Conservation (phyloP, 2,329 filamentous ascomycete genomes). For the Aspergillus brunneoviolaceus region DNA sequence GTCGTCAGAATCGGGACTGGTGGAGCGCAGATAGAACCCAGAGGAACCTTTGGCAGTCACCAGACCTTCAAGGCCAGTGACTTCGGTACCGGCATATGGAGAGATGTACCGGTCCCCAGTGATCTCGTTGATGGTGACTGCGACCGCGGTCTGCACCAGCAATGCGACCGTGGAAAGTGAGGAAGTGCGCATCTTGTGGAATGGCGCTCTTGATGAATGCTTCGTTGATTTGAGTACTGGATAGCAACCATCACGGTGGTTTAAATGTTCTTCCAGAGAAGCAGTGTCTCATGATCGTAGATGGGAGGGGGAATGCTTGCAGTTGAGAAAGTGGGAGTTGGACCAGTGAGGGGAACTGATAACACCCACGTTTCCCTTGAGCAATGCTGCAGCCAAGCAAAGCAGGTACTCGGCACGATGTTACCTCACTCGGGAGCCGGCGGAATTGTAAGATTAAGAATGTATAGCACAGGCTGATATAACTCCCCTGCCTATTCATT, state of each 20-base stretch:
- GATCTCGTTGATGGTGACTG: constrained; percentile 60
- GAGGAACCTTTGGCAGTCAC: constrained; percentile 62
- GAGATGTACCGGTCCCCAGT: constrained; percentile 67
- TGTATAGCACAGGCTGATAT: not conserved
- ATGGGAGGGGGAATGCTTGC: not conserved
- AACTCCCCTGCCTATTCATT: not conserved
- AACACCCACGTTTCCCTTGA: not conserved
- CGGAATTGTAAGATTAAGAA: not conserved
- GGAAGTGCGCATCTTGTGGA: constrained; percentile 9
- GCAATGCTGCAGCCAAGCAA: constrained; percentile 1
- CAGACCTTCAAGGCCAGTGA: constrained; percentile 62
- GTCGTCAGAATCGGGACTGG: constrained; percentile 54
- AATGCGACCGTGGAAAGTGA: constrained; percentile 3
- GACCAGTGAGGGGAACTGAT: not conserved
- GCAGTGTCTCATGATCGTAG: not conserved
- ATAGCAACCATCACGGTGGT: not conserved
- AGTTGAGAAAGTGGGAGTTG: not conserved
- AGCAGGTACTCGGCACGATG: not conserved
- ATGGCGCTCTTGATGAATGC: not conserved
- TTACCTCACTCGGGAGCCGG: constrained; percentile 1
- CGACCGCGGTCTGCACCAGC: constrained; percentile 20
- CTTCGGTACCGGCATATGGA: constrained; percentile 55
- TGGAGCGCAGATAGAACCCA: constrained; percentile 66
- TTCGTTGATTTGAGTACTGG: not conserved
- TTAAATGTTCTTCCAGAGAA: not conserved